Evolutionary conservation across 1,284 basidiomycete genomes (phyloP).

Genomic region (Phaffia rhodozyma): DNA sequence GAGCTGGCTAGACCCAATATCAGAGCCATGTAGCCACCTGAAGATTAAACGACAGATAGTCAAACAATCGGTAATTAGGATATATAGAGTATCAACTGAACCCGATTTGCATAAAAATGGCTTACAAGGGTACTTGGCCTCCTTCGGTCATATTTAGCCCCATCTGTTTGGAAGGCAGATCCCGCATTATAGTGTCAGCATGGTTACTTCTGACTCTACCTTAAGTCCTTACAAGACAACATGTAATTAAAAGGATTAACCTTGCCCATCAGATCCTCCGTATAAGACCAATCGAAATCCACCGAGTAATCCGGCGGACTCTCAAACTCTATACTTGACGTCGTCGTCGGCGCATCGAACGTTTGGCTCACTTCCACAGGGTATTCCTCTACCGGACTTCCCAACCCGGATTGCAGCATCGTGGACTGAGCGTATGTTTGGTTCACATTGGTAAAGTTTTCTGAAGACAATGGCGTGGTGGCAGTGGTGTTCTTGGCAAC

Average conservation of each 20-base stretch:
- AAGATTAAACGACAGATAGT: not conserved
- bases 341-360: not conserved
- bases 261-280: not conserved
- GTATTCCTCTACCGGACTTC: constrained; percentile 22
- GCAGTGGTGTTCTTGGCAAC: not conserved
- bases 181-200: too few species aligned
- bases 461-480: constrained; percentile 4
- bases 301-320: constrained; percentile 15
- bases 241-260: too few species aligned
- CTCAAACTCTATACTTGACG: not conserved
- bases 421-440: not conserved
- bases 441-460: constrained; percentile 10
- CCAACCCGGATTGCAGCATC: constrained; percentile 6
- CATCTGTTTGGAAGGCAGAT: constrained; percentile 22
- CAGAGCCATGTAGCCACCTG: constrained; percentile 24
- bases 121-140: constrained; percentile 29
- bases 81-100: not conserved
- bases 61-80: not conserved
- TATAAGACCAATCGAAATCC: constrained; percentile 31
- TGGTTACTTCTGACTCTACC: not conserved
- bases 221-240: not conserved
- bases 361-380: not conserved
- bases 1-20: constrained; percentile 24
- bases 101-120: not conserved
- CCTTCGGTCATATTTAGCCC: constrained; percentile 31